These are phyloP conservation scores for Moniliella sp. DNA, from an alignment of 1,284 basidiomycete species.

Conservation along the genomic window DNA sequence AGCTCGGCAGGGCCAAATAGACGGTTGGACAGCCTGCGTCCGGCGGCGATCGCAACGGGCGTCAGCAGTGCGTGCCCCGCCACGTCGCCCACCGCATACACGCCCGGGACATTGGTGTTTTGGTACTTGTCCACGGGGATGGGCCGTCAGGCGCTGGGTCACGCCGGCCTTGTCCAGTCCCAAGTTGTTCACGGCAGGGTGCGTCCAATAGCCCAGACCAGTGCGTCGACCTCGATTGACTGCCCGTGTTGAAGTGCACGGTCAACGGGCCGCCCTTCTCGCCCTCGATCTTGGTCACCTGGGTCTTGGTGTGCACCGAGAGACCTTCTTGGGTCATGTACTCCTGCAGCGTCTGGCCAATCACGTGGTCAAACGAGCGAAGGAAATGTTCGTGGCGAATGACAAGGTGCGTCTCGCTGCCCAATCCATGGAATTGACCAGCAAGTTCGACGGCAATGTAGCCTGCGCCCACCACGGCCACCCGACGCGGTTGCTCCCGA, in stretches of 20 bases:
- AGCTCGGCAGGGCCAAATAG: constrained; percentile 65
- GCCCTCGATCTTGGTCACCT: constrained; percentile 54
- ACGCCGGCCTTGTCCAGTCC: constrained; percentile 60
- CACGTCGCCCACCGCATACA: constrained; percentile 76
- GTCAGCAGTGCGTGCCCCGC: constrained; percentile 77
- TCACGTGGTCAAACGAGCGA: constrained; percentile 68
- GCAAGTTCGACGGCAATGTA: constrained; percentile 75
- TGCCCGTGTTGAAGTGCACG: constrained; percentile 40
- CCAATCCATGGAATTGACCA: constrained; percentile 28
- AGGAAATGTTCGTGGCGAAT: constrained; percentile 75
- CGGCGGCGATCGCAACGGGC: constrained; percentile 94
- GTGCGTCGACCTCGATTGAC: constrained; percentile 58
- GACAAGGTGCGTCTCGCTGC: constrained; percentile 63
- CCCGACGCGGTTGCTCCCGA: constrained; percentile 67
- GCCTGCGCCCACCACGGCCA: constrained; percentile 80
- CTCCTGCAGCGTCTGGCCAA: constrained; percentile 66
- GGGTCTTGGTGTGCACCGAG: constrained; percentile 57
- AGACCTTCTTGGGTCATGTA: constrained; percentile 87
- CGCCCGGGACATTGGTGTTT: constrained; percentile 44
- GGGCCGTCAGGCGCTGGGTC: constrained; percentile 53
- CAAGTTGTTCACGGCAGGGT: constrained; percentile 55
- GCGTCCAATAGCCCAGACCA: constrained; percentile 91
- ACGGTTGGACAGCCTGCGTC: constrained; percentile 64
- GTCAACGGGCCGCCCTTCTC: constrained; percentile 19
- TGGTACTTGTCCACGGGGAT: constrained; percentile 79